Evolutionary conservation across 257 asterid species (phyloP), one percentile per base, ranked within the genome.

Genomic region (Craterostigma plantagineum): DNA sequence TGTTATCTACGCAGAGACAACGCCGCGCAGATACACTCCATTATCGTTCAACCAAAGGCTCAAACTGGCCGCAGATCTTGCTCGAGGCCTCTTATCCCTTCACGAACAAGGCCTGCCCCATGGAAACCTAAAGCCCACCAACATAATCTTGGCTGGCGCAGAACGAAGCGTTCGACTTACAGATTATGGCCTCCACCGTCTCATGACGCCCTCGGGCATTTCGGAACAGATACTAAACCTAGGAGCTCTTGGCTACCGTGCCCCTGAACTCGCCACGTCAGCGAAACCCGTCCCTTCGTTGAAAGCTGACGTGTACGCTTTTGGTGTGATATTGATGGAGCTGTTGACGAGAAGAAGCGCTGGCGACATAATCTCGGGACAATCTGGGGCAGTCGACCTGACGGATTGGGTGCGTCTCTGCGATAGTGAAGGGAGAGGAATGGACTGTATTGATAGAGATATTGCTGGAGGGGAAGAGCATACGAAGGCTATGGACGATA

Each of bases 291-390:
- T 52, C 51, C 98, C 93, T 4, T 69, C 98, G 4, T 68, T 70
- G 27, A 90, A 71, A 68, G 90, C 87, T 4, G 98, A 90, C n/a
- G 91, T 90, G 35, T 90, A 90, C 44, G 79, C 98, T 10, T 75
- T 90, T 11, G 98, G 98, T 8, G 98, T 90, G 27, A 77, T 90
- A 58, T 45, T 90, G 74, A 90, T 90, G 95, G 98, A 90, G 45
- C 43, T 90, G 54, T 59, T 90, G 58, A 90, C 98, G 0, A 63
- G 94, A 60, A 83, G 91, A 68, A 83, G 98, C 52, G 98, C 98
- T 0, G 98, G 98, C 11, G 98, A 90, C 58, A 83, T 90, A 1
- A 90, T 90, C 49, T 90, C 98, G 0, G 92, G 94, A 9, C 92
- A 75, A 18, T 65, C 98, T 0, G 95, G 95, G 0, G 95, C 95